A percentile compares a stretch with the other conserved stretches of the same genome.
phyloP scores from a whole-genome alignment of 306 rosid genomes.

The Rosa chinensis region DNA sequence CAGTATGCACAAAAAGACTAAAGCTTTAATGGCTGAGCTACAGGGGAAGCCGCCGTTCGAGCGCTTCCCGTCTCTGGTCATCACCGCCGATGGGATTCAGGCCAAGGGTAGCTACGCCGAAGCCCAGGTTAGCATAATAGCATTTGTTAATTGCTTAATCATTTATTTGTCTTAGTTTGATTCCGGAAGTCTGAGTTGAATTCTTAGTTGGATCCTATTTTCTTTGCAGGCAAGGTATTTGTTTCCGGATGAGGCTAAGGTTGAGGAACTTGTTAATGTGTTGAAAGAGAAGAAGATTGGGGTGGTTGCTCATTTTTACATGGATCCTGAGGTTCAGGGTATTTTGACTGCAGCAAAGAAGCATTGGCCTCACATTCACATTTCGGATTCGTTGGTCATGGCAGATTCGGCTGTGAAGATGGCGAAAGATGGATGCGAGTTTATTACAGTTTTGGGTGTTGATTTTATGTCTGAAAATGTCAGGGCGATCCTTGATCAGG shows the following conservation, averaged over 20 bases:
- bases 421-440: constrained; percentile 91
- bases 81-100: constrained; percentile 60
- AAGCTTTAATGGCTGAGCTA: constrained; percentile 58
- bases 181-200: background rate
- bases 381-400: constrained; percentile 97
- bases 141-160: background rate
- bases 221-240: constrained; percentile 79
- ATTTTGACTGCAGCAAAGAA: constrained; percentile 89
- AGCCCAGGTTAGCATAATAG: constrained; percentile 64
- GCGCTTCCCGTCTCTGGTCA: constrained; percentile 70
- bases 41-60: constrained; percentile 65
- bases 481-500: constrained; percentile 98
- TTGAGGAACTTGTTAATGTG: constrained; percentile 62
- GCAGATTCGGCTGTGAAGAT: constrained; percentile 88
- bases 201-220: constrained; percentile 31
- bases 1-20: constrained; percentile 80
- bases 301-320: constrained; percentile 94
- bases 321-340: constrained; percentile 99
- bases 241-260: constrained; percentile 59
- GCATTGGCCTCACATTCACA: constrained; percentile 93
- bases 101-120: constrained; percentile 92
- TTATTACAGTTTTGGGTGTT: constrained; percentile 83
- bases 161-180: background rate
- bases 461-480: constrained; percentile 99
- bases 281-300: constrained; percentile 89